A percentile compares a stretch with the other conserved stretches of the same genome.
These are phyloP conservation scores for Pelargonium cotyledonis DNA, from an alignment of 441 rosid genomes.

Conservation along the genomic window DNA sequence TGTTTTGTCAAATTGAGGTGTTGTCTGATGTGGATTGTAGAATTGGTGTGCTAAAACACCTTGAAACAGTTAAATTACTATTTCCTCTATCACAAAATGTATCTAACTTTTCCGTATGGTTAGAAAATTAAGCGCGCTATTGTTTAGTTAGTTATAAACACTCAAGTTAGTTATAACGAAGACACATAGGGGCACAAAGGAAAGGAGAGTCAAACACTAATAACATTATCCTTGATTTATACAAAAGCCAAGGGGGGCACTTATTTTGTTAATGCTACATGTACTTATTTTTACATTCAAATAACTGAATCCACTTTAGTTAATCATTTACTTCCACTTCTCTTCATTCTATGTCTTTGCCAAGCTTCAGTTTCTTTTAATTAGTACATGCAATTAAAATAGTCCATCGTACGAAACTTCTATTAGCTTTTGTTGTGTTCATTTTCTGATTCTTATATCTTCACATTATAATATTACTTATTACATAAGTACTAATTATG, in stretches of 20 bases:
- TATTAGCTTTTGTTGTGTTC: background rate
- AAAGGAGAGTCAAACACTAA: too few relatives aligned
- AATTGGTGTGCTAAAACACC: too few relatives aligned
- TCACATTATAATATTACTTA: background rate
- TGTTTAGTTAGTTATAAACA: too few relatives aligned
- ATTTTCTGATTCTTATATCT: background rate
- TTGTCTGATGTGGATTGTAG: too few relatives aligned
- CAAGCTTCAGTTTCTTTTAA: background rate
- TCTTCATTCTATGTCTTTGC: background rate
- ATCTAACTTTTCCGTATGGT: too few relatives aligned
- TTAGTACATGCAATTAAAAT: background rate
- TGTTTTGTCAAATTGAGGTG: too few relatives aligned
- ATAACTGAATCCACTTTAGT: background rate
- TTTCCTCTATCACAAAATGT: too few relatives aligned
- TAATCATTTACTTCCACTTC: background rate
- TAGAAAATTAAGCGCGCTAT: too few relatives aligned
- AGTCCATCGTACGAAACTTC: background rate
- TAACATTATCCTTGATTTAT: too few relatives aligned
- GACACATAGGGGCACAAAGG: too few relatives aligned
- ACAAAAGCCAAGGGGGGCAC: background rate
- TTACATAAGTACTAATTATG: constrained; percentile 7
- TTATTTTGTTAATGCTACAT: constrained; percentile 2
- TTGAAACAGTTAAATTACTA: too few relatives aligned
- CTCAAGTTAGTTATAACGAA: too few relatives aligned
- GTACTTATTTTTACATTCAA: background rate